phyloP scores from a whole-genome alignment of 2,329 filamentous ascomycete species.

The Monilinia laxa region DNA sequence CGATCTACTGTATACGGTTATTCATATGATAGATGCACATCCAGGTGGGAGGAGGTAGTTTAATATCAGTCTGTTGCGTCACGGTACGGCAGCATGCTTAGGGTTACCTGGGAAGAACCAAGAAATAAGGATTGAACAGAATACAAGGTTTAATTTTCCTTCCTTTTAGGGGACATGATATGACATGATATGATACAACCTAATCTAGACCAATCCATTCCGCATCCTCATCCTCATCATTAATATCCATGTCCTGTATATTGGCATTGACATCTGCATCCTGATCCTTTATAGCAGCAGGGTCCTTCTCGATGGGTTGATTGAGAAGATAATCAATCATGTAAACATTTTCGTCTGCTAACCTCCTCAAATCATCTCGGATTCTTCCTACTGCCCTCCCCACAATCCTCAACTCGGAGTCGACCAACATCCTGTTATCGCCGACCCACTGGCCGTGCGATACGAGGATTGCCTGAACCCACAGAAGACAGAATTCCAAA shows the following conservation, averaged over 20 bases:
- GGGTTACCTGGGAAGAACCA: no score
- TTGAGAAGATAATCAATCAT: conserved; percentile 78
- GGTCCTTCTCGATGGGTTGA: conserved; percentile 45
- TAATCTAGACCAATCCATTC: conserved; percentile 56
- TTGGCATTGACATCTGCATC: conserved; percentile 39
- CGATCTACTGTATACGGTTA: no score
- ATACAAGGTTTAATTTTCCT: background rate
- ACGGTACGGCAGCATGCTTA: no score
- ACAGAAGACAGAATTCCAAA: conserved; percentile 90
- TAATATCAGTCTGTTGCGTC: no score
- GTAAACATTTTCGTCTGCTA: conserved; percentile 87
- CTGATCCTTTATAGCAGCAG: conserved; percentile 39
- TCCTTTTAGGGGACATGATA: background rate
- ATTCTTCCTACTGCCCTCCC: conserved; percentile 78
- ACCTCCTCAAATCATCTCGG: conserved; percentile 74
- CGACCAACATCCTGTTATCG: conserved; percentile 74
- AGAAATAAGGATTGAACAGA: background rate
- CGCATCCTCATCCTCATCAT: conserved; percentile 43
- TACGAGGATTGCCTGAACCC: conserved; percentile 81
- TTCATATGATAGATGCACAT: no score
- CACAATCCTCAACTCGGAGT: conserved; percentile 80
- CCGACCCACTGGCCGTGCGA: conserved; percentile 84
- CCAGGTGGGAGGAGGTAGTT: no score
- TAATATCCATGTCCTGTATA: conserved; percentile 39
- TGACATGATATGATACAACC: conserved; percentile 40